Percentiles rank a stretch among this genome's conserved stretches.
phyloP scores from a whole-genome alignment of 208 protist genomes.

The Acanthamoeba quina region DNA sequence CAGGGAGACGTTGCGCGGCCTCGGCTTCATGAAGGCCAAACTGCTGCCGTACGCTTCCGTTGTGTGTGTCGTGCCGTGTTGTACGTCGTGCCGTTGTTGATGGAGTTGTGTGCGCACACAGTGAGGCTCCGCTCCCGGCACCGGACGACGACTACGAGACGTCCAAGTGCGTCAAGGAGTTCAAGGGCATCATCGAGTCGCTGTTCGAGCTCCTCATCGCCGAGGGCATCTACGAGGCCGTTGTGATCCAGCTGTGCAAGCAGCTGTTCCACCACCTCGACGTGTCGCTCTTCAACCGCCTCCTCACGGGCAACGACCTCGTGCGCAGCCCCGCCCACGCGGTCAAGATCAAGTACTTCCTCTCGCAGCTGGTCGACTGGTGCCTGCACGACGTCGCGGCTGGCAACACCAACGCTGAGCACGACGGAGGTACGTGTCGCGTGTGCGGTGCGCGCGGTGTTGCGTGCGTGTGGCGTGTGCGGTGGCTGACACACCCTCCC shows the following conservation, averaged over 20 bases:
- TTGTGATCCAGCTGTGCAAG: conserved; percentile 35
- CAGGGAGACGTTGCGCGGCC: neutral
- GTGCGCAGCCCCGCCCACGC: neutral
- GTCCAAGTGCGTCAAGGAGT: neutral
- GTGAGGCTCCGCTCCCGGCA: neutral
- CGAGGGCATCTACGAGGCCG: conserved; percentile 8
- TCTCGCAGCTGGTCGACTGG: conserved; percentile 57
- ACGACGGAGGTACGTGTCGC: neutral
- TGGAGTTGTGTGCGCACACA: neutral
- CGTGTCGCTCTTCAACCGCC: conserved; percentile 12
- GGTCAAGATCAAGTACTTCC: conserved; percentile 66
- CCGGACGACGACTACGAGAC: neutral
- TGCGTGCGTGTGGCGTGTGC: neutral
- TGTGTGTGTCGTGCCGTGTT: no score
- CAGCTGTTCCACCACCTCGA: conserved; percentile 62
- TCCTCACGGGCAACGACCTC: neutral
- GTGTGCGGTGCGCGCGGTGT: neutral
- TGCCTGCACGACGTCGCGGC: neutral
- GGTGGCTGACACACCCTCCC: neutral
- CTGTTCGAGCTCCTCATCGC: conserved; percentile 27
- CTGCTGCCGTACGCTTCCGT: neutral
- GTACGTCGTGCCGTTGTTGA: neutral
- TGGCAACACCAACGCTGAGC: neutral
- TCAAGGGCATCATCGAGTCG: conserved; percentile 21
- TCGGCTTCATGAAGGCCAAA: neutral